A percentile compares a stretch with the other conserved stretches of the same genome.
Evolutionary conservation across 2,329 filamentous ascomycete genomes (phyloP).

Genomic region (Nigrospora oryzae): DNA sequence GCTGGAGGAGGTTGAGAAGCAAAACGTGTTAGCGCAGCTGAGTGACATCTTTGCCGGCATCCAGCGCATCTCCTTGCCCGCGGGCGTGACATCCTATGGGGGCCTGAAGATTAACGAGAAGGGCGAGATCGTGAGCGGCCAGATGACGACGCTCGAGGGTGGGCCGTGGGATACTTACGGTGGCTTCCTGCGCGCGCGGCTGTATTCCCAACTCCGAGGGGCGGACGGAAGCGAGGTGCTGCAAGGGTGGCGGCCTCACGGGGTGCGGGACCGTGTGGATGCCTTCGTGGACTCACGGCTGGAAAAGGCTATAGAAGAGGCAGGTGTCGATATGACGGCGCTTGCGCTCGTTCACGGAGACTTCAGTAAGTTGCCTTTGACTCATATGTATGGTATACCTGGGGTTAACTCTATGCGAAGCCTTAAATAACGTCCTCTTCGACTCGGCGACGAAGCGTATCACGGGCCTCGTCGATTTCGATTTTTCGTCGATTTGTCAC

Average conservation of each 20-base stretch:
- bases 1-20: not conserved
- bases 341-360: conserved; percentile 14
- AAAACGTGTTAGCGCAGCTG: conserved; percentile 9
- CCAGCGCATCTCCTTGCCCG: conserved; percentile 7
- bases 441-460: conserved; percentile 9
- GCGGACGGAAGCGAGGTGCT: conserved; percentile 1
- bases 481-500: conserved; percentile 12
- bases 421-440: conserved; percentile 15
- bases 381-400: not conserved
- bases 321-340: conserved; percentile 5
- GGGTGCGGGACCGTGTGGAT: not conserved
- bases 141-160: not conserved
- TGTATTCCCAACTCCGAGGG: not conserved
- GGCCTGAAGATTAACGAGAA: conserved; percentile 9
- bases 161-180: not conserved
- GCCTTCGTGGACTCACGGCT: conserved; percentile 5
- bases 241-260: not conserved
- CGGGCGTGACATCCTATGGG: conserved; percentile 6
- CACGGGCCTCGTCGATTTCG: conserved; percentile 16
- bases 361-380: conserved; percentile 11
- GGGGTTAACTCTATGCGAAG: conserved; percentile 3
- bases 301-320: conserved; percentile 1
- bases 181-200: not conserved
- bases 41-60: conserved; percentile 8
- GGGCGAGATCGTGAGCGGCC: conserved; percentile 8